Conservation (phyloP, 345 rosid genomes). For the Carallia pectinifolia region DNA sequence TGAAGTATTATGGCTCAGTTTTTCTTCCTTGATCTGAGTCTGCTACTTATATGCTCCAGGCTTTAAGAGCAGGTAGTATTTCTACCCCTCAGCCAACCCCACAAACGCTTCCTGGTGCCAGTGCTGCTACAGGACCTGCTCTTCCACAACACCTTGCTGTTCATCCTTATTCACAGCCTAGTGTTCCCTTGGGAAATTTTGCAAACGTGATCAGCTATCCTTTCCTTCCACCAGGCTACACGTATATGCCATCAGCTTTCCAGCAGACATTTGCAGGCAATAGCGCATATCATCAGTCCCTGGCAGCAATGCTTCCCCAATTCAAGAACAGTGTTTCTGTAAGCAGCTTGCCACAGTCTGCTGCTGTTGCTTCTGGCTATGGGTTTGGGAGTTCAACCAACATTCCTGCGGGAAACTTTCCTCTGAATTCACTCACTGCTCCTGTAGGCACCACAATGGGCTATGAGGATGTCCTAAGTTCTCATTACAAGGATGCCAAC, state of each 20-base stretch:
- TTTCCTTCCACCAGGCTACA: slow-evolving; percentile 84
- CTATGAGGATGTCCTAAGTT: slow-evolving; percentile 69
- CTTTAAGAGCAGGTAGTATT: slow-evolving; percentile 56
- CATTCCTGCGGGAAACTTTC: slow-evolving; percentile 68
- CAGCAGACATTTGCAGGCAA: slow-evolving; percentile 85
- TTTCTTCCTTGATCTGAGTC: slow-evolving; percentile 15
- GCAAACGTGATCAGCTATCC: slow-evolving; percentile 91
- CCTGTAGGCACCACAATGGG: slow-evolving; percentile 62
- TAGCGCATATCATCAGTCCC: slow-evolving; percentile 78
- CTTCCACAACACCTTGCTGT: slow-evolving; percentile 84
- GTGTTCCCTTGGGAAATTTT: slow-evolving; percentile 75
- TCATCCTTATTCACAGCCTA: slow-evolving; percentile 90
- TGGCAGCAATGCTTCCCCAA: slow-evolving; percentile 84
- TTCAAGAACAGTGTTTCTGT: slow-evolving; percentile 78
- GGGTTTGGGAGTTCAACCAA: slow-evolving; percentile 79
- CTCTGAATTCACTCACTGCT: slow-evolving; percentile 60
- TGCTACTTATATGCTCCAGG: slow-evolving; percentile 37
- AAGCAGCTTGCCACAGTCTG: slow-evolving; percentile 84
- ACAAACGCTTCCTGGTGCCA: slow-evolving; percentile 57
- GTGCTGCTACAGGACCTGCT: slow-evolving; percentile 70
- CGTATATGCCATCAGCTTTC: slow-evolving; percentile 87
- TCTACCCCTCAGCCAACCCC: slow-evolving; percentile 67
- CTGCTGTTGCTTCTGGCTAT: slow-evolving; percentile 74
- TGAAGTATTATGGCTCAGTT: not conserved
- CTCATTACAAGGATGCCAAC: slow-evolving; percentile 81